Conservation (phyloP, 2,329 filamentous ascomycete genomes). For the Fonsecaea multimorphosa region DNA sequence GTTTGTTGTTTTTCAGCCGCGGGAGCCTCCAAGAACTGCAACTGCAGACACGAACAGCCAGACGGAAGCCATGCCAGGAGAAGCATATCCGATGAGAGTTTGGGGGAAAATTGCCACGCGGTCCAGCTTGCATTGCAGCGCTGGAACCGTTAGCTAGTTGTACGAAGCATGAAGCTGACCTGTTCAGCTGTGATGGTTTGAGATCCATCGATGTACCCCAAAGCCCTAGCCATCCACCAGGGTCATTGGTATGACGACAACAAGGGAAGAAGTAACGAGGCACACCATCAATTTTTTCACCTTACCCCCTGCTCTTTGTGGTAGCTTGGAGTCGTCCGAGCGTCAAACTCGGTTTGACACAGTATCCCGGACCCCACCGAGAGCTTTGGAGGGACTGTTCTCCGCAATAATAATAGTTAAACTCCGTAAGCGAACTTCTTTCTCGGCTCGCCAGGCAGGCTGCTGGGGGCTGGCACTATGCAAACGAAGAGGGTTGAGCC, state of each 20-base stretch:
- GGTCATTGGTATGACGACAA: constrained; percentile 6
- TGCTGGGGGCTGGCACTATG: not conserved
- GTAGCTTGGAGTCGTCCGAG: not conserved
- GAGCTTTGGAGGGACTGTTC: not conserved
- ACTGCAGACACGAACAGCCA: constrained; percentile 1
- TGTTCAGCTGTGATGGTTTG: constrained; percentile 1
- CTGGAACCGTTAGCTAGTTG: constrained; percentile 10
- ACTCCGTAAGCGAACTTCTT: not conserved
- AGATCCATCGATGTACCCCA: constrained; percentile 2
- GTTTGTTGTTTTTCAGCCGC: constrained; percentile 23
- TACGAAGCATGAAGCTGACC: constrained; percentile 1
- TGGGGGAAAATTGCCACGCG: constrained; percentile 21
- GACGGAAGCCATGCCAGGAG: constrained; percentile 15
- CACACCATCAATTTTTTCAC: not conserved
- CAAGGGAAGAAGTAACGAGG: not conserved
- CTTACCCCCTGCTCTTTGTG: not conserved
- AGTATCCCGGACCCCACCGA: not conserved
- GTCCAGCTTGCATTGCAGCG: constrained; percentile 21
- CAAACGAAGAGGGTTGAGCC: not conserved
- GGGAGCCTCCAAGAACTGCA: constrained; percentile 17
- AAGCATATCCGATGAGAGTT: constrained; percentile 15
- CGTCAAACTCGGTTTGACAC: constrained; percentile 2
- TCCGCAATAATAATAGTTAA: constrained; percentile 6
- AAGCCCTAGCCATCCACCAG: not conserved
- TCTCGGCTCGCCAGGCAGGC: constrained; percentile 5